Evolutionary conservation across 2,329 filamentous ascomycete species (phyloP).

Genomic region (Colletotrichum liriopes): DNA sequence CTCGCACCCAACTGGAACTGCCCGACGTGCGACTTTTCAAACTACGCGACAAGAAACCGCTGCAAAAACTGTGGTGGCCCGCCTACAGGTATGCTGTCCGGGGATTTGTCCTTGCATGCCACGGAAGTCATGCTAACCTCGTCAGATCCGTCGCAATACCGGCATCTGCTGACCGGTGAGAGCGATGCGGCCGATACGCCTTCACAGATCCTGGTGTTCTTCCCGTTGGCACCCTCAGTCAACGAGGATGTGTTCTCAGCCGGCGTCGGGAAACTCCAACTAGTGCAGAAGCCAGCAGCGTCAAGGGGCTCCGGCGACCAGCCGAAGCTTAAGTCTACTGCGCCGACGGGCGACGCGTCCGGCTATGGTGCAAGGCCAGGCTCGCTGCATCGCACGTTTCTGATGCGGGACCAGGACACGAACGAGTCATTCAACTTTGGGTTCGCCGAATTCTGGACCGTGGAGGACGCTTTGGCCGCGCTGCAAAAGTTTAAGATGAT

Average conservation of each 20-base stretch:
- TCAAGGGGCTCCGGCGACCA: conserved; percentile 61
- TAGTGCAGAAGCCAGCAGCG: conserved; percentile 68
- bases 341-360: conserved; percentile 67
- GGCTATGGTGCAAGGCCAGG: conserved; percentile 80
- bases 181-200: conserved; percentile 69
- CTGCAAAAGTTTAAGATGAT: conserved; percentile 80
- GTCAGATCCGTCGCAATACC: conserved; percentile 30
- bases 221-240: conserved; percentile 79
- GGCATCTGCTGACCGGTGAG: conserved; percentile 61
- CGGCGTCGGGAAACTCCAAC: conserved; percentile 81
- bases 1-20: conserved; percentile 52
- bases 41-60: conserved; percentile 55
- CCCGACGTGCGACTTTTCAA: conserved; percentile 56
- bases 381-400: conserved; percentile 82
- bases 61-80: conserved; percentile 57
- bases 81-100: conserved; percentile 23
- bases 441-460: conserved; percentile 85
- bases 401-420: conserved; percentile 80
- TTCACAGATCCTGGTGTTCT: conserved; percentile 84
- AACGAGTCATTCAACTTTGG: conserved; percentile 86
- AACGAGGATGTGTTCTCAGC: conserved; percentile 81
- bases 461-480: conserved; percentile 83
- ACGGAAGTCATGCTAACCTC: conserved; percentile 7
- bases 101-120: not conserved
- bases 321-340: conserved; percentile 72